Base-by-base conservation (phyloP, 106 monocot genomes). In the Dactylorhiza incarnata region DNA sequence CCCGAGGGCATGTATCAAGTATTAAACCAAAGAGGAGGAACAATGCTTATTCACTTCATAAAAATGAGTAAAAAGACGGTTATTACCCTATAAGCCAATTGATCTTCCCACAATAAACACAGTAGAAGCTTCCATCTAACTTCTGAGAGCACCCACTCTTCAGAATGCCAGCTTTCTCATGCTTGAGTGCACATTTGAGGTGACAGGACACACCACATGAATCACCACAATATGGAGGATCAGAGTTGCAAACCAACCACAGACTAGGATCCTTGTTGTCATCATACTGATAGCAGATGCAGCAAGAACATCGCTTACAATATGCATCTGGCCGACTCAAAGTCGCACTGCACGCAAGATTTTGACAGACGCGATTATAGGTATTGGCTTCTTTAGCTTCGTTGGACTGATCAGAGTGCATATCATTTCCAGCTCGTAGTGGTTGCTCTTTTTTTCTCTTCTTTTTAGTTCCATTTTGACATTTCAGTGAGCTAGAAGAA, bases 181-280 rank as follows among this genome's bases (percentile, higher is more conserved):
- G 82, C 73, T 87, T 89, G 63, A 96, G 79, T 22, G 93, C 93
- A 84, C 96, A 96, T 22, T 93, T 91, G 26, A 96, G 49, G 75
- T 96, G 96, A 79, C 93, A 96, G 45, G 96, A 91, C 56, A 84
- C 78, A 11, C 80, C 80, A 74, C 80, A 80, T 26, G 80, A 74
- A 29, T 80, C 80, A 43, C 52, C 68, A 62, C 22, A 68, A 54
- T 74, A 80, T 49, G 87, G 87, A 59, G 81, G 78, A 74, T 96
- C 93, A 62, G 93, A 96, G 46, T 74, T 70, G 75, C 96, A 96
- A 24, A 96, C 90, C 61, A 96, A 85, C 96, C 96, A 96, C 52
- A 93, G 84, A 76, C 89, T 93, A 45, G 96, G 96, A 50, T 96
- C 96, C 81, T 96, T 96, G 71, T 96, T 96, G 75, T 96, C 96